Evolutionary conservation across 1,284 basidiomycete genomes (phyloP), one percentile per base, ranked within the genome.

Genomic region (Anthracocystis panici-leucophaei): DNA sequence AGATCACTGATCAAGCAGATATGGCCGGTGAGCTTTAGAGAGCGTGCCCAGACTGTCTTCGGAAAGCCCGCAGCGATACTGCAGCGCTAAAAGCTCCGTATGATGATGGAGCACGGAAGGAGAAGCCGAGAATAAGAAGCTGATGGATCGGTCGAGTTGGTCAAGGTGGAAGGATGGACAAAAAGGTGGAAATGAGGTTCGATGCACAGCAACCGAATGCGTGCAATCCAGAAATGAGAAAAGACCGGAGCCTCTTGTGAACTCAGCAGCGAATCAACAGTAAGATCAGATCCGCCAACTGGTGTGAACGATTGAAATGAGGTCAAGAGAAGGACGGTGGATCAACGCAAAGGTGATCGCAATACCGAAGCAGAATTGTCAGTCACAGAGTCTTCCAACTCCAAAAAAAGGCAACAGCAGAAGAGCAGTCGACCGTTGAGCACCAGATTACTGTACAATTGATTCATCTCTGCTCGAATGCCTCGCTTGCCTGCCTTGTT

Each of bases 151-250:
- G 4, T 4, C 29, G 53, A 20, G 18, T 27, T 54, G 38, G 9
- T 54, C 14, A 42, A 38, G 20, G 53, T n/a, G 41, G 29, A n/a
- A 45, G 27, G 21, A 48, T n/a, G 16, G 12, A 12, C 21, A 38
- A 31, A 9, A 38, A 49, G 53, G 16, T 57, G n/a, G 12, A 58
- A 57, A 44, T 20, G 35, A n/a, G 27, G n/a, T 57, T 57, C 18
- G 56, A 40, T 49, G 57, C 61, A 69, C 61, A 64, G 67, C 67
- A 69, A 69, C 48, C 57, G 49, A 65, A 65, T 65, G 68, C 58
- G 63, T 65, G 57, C 55, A 23, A 29, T 38, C 35, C 33, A 29
- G 18, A 18, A 46, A 48, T 6, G 21, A 18, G 23, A n/a, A 25
- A 6, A 25, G 29, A 44, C 52, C 42, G 29, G n/a, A 10, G 40